A percentile compares a stretch with the other conserved stretches of the same genome.
These are phyloP conservation scores for Penicillium sp. DNA, from an alignment of 2,329 filamentous ascomycete genomes.

Conservation along the genomic window DNA sequence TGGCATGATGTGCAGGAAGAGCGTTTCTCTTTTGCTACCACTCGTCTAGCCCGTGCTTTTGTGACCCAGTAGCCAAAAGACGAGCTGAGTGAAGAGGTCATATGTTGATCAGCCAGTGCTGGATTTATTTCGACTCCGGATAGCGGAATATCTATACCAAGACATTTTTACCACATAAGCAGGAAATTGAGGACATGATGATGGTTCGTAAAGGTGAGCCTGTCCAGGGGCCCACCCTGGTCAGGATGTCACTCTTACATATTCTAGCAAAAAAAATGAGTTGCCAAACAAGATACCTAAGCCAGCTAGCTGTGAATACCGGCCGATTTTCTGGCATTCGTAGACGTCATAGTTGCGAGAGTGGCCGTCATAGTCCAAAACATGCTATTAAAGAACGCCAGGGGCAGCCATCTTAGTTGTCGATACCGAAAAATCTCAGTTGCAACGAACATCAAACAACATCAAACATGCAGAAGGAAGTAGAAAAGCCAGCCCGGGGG, in stretches of 20 bases:
- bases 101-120: background rate
- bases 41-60: background rate
- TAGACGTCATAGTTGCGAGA: background rate
- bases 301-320: background rate
- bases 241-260: background rate
- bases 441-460: background rate
- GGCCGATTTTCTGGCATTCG: background rate
- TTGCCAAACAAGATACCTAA: background rate
- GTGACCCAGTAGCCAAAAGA: background rate
- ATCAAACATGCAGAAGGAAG: conserved; percentile 17
- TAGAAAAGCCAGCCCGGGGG: conserved; percentile 8
- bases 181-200: background rate
- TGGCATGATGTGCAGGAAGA: background rate
- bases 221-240: background rate
- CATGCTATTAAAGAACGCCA: background rate
- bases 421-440: background rate
- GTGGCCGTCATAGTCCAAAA: background rate
- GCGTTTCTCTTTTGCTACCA: background rate
- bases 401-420: background rate
- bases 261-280: background rate
- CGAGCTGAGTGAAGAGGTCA: background rate
- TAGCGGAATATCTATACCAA: background rate
- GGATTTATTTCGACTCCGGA: background rate
- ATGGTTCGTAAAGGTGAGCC: background rate
- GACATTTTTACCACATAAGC: background rate